A percentile compares a stretch with the other conserved stretches of the same genome.
These are phyloP conservation scores for Cryphonectria japonica DNA, from an alignment of 2,329 filamentous ascomycete species.

Conservation along the genomic window DNA sequence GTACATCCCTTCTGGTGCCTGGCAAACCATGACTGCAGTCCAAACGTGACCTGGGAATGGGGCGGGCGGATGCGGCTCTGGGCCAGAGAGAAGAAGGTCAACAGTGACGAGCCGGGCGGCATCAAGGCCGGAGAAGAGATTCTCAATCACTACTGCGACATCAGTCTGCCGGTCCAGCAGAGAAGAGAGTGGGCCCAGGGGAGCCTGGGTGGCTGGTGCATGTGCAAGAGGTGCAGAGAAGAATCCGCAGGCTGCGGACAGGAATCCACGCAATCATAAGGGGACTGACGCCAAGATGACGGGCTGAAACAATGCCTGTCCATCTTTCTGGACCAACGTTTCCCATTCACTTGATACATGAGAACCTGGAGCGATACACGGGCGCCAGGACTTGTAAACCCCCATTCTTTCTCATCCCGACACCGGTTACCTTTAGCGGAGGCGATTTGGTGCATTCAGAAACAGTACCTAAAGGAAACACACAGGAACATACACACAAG, in stretches of 20 bases:
- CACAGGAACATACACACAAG: background rate
- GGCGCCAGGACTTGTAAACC: conserved; percentile 5
- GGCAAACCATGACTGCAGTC: conserved; percentile 94
- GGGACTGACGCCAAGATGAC: conserved; percentile 7
- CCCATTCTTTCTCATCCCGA: background rate
- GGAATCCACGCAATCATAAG: background rate
- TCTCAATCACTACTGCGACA: conserved; percentile 87
- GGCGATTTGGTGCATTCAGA: background rate
- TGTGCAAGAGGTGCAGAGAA: conserved; percentile 79
- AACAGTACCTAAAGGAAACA: conserved; percentile 5
- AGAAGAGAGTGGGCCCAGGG: conserved; percentile 88
- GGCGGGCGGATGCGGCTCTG: conserved; percentile 75
- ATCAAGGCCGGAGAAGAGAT: conserved; percentile 83
- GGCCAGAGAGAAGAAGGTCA: conserved; percentile 61
- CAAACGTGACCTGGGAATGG: conserved; percentile 96
- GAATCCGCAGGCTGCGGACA: conserved; percentile 54
- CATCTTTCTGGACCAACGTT: background rate
- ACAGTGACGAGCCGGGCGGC: conserved; percentile 56
- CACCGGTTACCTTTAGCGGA: background rate
- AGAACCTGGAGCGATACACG: conserved; percentile 19
- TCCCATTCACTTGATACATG: background rate
- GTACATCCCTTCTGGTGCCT: conserved; percentile 97
- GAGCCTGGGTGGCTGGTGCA: conserved; percentile 85
- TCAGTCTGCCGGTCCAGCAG: conserved; percentile 75
- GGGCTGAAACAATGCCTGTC: background rate